Base-by-base conservation (phyloP, 169 alveolate genomes). In the Plasmodium blacklocki region DNA sequence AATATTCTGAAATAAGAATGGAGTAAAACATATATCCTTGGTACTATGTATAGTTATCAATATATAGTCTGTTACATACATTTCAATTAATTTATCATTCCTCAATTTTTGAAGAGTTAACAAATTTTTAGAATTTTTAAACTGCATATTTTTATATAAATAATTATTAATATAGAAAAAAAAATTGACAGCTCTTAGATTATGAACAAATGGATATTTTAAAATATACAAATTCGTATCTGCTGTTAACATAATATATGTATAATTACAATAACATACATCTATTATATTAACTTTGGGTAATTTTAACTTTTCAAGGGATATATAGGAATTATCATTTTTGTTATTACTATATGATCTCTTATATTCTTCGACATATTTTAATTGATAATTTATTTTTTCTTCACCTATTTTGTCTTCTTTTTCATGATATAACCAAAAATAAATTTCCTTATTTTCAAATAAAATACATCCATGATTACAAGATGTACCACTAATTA, bases 371-470 rank as follows among this genome's bases (percentile, higher is more conserved):
- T 26, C 11, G 5, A 21, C 14, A 26, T 29, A 3, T 6, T 14
- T 43, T 23, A 47, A 4, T 18, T 0, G 60, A 43, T 26, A 3
- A 32, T 32, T 32, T 32, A 4, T 32, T 3, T 32, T 32, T 32
- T 32, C 45, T 32, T 32, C 45, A 21, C 47, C 11, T 2, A 66
- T 14, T 54, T 68, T 68, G 47, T 47, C 45, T 23, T 45, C 11
- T 47, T 26, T 23, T 18, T 32, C 45, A 32, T 32, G 45, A 58
- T 19, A 43, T 32, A 56, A 18, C 85, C 90, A 80, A 58, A 80
- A 80, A 68, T 80, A 80, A 45, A 80, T 80, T n/a, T 80, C 70
- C 43, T 80, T 80, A 68, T 80, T 68, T 80, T 80, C 90, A 68
- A 80, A 80, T 62, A 80, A 56, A 19, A 80, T 60, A 66, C 90